These are phyloP conservation scores for Capsicum pubescens DNA, from an alignment of 257 asterid genomes.

Conservation along the genomic window DNA sequence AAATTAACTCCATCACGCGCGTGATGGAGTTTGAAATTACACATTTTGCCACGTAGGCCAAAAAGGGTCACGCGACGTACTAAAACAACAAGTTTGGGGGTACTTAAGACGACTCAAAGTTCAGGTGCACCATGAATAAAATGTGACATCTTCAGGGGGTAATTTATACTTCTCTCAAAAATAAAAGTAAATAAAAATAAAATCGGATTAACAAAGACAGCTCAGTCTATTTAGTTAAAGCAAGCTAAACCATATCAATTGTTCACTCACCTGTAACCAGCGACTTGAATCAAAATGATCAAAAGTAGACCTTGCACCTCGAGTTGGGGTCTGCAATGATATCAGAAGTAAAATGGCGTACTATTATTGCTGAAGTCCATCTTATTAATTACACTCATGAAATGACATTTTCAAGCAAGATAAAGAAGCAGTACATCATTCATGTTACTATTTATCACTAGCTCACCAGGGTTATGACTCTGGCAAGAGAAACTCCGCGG, in stretches of 20 bases:
- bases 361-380: not conserved
- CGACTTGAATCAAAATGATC: conserved; percentile 89
- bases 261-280: conserved; percentile 79
- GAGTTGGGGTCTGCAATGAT: conserved; percentile 67
- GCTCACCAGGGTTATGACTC: conserved; percentile 8
- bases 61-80: no score
- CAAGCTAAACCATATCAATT: conserved; percentile 27
- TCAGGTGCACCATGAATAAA: no score
- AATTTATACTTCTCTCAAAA: no score
- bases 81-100: no score
- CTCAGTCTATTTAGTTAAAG: conserved; percentile 25
- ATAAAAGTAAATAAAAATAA: no score
- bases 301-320: conserved; percentile 87
- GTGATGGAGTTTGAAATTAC: no score
- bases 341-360: conserved; percentile 14
- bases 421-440: not conserved
- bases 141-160: no score
- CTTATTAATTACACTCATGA: not conserved
- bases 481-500: not conserved
- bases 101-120: no score
- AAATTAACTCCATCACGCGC: no score
- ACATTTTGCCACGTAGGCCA: no score
- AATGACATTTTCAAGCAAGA: conserved; percentile 13
- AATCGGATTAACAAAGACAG: conserved; percentile 20
- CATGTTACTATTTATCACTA: not conserved